These are phyloP conservation scores for Setaria italica DNA, from an alignment of 202 grass and related monocot genomes.

Conservation along the genomic window DNA sequence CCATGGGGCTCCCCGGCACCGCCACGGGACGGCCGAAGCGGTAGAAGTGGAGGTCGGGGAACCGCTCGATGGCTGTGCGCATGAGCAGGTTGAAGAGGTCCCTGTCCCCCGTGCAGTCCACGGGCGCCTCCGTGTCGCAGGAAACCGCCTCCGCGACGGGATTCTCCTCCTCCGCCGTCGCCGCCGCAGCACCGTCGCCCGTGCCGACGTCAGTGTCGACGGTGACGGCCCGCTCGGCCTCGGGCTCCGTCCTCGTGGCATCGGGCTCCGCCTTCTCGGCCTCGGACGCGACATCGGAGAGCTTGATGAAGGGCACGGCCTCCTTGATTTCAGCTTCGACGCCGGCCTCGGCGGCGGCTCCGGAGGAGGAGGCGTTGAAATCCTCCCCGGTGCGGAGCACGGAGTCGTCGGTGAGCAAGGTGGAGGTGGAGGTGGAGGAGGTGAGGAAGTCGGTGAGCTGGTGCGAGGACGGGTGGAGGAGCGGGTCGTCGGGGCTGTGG, in stretches of 20 bases:
- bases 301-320: conserved; percentile 58
- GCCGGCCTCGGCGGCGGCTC: conserved; percentile 29
- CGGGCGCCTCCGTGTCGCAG: conserved; percentile 65
- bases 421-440: conserved; percentile 91
- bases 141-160: conserved; percentile 51
- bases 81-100: conserved; percentile 83
- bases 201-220: conserved; percentile 42
- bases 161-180: conserved; percentile 44
- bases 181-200: conserved; percentile 37
- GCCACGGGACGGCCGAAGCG: conserved; percentile 80
- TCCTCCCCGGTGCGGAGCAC: conserved; percentile 91
- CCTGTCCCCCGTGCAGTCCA: conserved; percentile 73
- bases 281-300: conserved; percentile 49
- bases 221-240: conserved; percentile 41
- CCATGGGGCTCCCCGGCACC: conserved; percentile 57
- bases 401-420: conserved; percentile 76
- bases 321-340: conserved; percentile 29
- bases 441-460: conserved; percentile 87
- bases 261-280: conserved; percentile 30
- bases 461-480: conserved; percentile 80
- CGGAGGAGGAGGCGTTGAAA: conserved; percentile 54
- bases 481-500: conserved; percentile 87
- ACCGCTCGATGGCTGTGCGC: conserved; percentile 72
- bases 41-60: conserved; percentile 88
- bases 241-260: conserved; percentile 28